phyloP scores from a whole-genome alignment of 2,329 filamentous ascomycete genomes.

The Colletotrichum godetiae region DNA sequence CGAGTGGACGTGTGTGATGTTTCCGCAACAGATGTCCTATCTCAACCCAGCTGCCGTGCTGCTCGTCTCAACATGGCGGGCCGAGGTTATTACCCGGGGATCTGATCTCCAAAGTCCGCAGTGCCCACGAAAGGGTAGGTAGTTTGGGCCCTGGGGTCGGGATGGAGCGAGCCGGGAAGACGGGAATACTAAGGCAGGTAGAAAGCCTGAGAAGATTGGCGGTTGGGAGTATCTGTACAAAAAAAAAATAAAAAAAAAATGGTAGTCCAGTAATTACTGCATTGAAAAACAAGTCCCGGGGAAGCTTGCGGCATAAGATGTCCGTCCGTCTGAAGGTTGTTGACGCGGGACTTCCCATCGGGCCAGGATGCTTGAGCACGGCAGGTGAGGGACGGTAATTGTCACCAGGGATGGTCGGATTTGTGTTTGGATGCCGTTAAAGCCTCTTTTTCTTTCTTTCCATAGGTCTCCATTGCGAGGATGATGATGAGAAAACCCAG shows the following conservation, averaged over 20 bases:
- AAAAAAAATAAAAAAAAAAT: background rate
- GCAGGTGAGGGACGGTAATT: background rate
- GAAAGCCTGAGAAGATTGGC: background rate
- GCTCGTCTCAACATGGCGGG: background rate
- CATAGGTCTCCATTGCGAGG: too few relatives aligned
- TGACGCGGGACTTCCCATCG: slow-evolving; percentile 23
- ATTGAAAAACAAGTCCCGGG: background rate
- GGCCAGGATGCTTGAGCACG: slow-evolving; percentile 5
- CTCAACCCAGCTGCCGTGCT: background rate
- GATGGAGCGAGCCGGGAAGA: background rate
- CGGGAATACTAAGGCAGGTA: background rate
- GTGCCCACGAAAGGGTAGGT: background rate
- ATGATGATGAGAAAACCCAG: too few relatives aligned
- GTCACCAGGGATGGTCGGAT: background rate
- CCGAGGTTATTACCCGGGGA: background rate
- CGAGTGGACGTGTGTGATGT: background rate
- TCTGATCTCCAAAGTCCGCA: background rate
- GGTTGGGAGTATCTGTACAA: background rate
- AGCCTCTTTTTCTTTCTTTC: background rate
- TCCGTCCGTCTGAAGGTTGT: slow-evolving; percentile 24
- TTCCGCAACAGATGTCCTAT: background rate
- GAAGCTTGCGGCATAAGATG: background rate
- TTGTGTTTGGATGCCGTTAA: background rate
- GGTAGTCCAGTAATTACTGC: background rate
- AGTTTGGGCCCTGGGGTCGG: background rate